Evolutionary conservation across 129 eudicot genomes (phyloP).

Genomic region (Solidago caesia): DNA sequence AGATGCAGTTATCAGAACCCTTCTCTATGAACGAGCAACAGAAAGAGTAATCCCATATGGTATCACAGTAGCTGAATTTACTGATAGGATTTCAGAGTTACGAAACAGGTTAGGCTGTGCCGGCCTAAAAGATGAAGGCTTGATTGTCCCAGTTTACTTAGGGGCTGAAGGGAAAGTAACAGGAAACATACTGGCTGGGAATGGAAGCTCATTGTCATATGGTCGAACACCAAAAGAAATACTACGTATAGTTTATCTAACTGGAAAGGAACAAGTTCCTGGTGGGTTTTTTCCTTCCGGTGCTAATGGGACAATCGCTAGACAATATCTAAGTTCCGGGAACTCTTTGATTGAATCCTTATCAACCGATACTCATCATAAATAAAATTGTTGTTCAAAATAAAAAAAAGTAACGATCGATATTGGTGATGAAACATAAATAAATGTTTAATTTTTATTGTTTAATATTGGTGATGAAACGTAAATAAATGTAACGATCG

Average conservation of each 20-base stretch:
- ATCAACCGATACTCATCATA: too few species aligned
- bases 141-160: conserved; percentile 20
- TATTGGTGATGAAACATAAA: too few species aligned
- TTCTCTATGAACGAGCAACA: conserved; percentile 8
- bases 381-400: too few species aligned
- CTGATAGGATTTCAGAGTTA: conserved; percentile 54
- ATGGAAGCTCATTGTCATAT: conserved; percentile 35
- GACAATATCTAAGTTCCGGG: neutral
- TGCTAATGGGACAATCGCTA: conserved; percentile 26
- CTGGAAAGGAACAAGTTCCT: conserved; percentile 6
- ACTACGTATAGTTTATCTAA: conserved; percentile 15
- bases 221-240: conserved; percentile 24
- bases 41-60: conserved; percentile 34
- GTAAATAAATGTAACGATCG: too few species aligned
- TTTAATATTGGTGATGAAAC: too few species aligned
- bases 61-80: conserved; percentile 62
- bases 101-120: conserved; percentile 63
- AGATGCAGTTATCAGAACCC: conserved; percentile 24
- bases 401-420: too few species aligned
- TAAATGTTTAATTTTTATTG: too few species aligned
- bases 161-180: conserved; percentile 49
- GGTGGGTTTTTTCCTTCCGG: conserved; percentile 27
- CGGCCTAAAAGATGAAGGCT: conserved; percentile 73
- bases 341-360: too few species aligned
- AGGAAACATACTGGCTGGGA: conserved; percentile 62